These are phyloP conservation scores for Dalbergia cochinchinensis DNA, from an alignment of 306 rosid genomes.

Conservation along the genomic window DNA sequence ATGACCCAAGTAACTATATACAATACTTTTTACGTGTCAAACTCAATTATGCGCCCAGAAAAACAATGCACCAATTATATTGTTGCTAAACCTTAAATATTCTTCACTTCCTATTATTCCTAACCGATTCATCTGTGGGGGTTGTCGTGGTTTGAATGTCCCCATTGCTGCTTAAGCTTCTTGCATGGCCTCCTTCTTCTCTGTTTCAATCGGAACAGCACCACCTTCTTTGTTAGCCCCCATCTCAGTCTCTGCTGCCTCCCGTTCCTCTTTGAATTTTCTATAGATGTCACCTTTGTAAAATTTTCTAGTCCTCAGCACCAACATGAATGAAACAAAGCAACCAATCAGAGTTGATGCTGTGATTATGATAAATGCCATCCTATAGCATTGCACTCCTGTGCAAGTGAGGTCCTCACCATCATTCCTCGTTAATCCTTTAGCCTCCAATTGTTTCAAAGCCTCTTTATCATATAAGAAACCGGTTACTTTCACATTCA, in stretches of 20 bases:
- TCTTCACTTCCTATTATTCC: conserved; percentile 11
- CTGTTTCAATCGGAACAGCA: neutral
- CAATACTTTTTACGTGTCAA: neutral
- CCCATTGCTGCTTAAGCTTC: neutral
- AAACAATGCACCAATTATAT: neutral
- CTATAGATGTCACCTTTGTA: conserved; percentile 61
- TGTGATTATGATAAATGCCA: conserved; percentile 66
- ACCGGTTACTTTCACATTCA: conserved; percentile 73
- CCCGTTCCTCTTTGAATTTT: conserved; percentile 57
- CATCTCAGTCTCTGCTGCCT: conserved; percentile 38
- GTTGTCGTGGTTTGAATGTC: neutral
- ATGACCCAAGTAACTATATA: neutral
- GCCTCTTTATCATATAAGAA: conserved; percentile 69
- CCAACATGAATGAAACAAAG: conserved; percentile 61
- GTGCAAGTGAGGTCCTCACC: conserved; percentile 62
- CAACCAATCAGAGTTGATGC: conserved; percentile 57
- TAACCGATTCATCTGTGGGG: neutral
- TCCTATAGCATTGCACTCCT: conserved; percentile 60
- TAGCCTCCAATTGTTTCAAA: conserved; percentile 53
- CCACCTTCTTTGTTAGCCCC: conserved; percentile 20
- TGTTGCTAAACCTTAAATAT: conserved; percentile 5
- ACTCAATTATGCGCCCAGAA: neutral
- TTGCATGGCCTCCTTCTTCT: neutral
- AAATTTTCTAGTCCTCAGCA: conserved; percentile 66
- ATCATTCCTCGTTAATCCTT: conserved; percentile 43